Conservation (phyloP, 768 basidiomycete genomes). For the Coprinellus aureogranulatus region DNA sequence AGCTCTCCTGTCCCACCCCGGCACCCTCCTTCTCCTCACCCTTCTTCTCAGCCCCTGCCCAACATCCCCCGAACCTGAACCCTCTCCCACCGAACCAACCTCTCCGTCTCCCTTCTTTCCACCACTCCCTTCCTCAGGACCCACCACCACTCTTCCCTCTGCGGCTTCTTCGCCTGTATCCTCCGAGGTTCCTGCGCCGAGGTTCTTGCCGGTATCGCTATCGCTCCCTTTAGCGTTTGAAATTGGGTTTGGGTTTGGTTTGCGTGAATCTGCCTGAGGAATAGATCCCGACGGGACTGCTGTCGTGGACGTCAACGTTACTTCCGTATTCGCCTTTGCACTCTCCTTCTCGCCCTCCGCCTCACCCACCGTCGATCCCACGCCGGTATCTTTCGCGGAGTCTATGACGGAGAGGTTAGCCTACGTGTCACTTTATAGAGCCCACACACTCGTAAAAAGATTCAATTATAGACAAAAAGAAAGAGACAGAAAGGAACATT, state of each 20-base stretch:
- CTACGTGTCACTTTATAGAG: too few relatives aligned
- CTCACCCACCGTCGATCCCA: background rate
- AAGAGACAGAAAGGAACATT: too few relatives aligned
- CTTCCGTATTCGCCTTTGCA: background rate
- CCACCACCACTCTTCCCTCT: conserved; percentile 4
- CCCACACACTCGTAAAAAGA: too few relatives aligned
- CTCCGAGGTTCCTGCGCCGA: conserved; percentile 5
- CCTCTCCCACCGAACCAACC: too few relatives aligned
- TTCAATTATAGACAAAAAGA: too few relatives aligned
- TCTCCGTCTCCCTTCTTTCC: background rate
- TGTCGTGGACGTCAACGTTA: background rate
- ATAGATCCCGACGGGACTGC: background rate
- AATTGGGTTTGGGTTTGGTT: too few relatives aligned
- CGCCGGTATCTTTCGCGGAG: background rate
- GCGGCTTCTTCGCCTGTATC: background rate
- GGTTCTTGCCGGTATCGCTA: conserved; percentile 4
- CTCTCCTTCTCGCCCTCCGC: background rate
- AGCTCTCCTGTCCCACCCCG: too few relatives aligned
- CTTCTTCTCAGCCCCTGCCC: too few relatives aligned
- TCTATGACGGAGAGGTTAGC: background rate
- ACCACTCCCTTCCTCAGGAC: conserved; percentile 3
- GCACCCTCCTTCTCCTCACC: too few relatives aligned
- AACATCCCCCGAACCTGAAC: too few relatives aligned
- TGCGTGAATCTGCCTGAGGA: too few relatives aligned
- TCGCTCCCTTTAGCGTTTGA: background rate